Conservation (phyloP, 176 grass and related monocot species). For the Secale cereale region DNA sequence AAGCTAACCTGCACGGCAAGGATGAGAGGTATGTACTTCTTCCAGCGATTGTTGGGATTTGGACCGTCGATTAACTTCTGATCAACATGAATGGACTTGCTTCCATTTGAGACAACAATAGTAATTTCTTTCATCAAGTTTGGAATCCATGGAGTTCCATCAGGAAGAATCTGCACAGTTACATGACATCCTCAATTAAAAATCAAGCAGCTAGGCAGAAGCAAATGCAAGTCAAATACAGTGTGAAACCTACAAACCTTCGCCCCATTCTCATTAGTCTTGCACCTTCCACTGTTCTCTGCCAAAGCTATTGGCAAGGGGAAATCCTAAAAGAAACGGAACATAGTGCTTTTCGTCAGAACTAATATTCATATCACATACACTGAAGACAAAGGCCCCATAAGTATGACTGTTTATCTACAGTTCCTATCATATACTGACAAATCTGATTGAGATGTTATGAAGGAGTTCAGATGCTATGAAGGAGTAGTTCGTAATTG, state of each 20-base stretch:
- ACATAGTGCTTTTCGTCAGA: conserved; percentile 3
- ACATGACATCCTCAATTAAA: conserved; percentile 8
- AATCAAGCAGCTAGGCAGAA: neutral
- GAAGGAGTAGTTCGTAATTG: neutral
- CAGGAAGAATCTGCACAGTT: conserved; percentile 69
- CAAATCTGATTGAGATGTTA: neutral
- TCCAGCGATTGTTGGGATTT: conserved; percentile 84
- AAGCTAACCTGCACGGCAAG: conserved; percentile 60
- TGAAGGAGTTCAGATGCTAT: neutral
- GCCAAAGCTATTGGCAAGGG: conserved; percentile 70
- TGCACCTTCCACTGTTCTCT: conserved; percentile 97
- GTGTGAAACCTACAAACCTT: conserved; percentile 62
- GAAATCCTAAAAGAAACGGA: conserved; percentile 52
- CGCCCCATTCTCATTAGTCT: conserved; percentile 72
- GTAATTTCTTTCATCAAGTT: conserved; percentile 87
- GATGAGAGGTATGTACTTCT: conserved; percentile 81
- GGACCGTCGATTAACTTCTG: conserved; percentile 90
- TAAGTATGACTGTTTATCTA: neutral
- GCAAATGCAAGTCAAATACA: conserved; percentile 8
- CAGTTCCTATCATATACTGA: neutral
- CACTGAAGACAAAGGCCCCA: neutral
- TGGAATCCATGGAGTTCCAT: conserved; percentile 82
- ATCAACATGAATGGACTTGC: conserved; percentile 73
- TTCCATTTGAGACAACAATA: conserved; percentile 73
- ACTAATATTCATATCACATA: neutral